Evolutionary conservation across 768 basidiomycete genomes (phyloP), one percentile per base, ranked within the genome.

Genomic region (Solioccasus polychromus): DNA sequence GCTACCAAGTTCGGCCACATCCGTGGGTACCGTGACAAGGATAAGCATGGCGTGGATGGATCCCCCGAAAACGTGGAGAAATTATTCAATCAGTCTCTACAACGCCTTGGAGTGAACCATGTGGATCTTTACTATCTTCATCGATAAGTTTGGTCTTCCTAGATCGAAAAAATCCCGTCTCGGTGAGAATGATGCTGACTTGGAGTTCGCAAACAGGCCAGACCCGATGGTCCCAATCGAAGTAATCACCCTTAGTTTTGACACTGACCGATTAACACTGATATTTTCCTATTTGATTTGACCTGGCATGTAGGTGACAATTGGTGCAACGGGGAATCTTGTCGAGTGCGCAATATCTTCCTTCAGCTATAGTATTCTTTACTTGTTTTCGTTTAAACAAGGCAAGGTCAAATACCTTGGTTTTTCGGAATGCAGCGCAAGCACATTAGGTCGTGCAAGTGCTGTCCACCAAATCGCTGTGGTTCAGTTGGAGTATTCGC

Each of bases 1-100:
- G 80, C 81, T 3, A 82, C 81, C 17, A 85, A 85, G 59, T 77
- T 76, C 36, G 76, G 76, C 12, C 10, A 63, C 22, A 41, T 48
- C 64, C 59, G 18, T 61, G 4, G 68, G 46, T 57, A 56, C 39
- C 35, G 35, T 39, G 26, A 42, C 52, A 8, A 37, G n/a, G n/a
- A n/a, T n/a, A n/a, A 31, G 17, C 19, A 39, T 14, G 44, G 68
- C 48, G 37, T 71, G 45, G 42, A 66, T 20, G 72, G 71, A 20
- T 66, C 70, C n/a, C 67, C 72, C 0, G 64, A 72, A 43, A 74
- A 76, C 44, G 69, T 72, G 10, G 64, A 61, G 5, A 52, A 68
- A 35, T 60, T 67, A 0, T 40, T 72, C 29, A 63, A 74, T 14
- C 64, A 44, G 42, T 76, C 76, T 0, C 59, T 82, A 34, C 54